Evolutionary conservation across 2,329 filamentous ascomycete species (phyloP).

Genomic region (Macrophomina pseudophaseolina): DNA sequence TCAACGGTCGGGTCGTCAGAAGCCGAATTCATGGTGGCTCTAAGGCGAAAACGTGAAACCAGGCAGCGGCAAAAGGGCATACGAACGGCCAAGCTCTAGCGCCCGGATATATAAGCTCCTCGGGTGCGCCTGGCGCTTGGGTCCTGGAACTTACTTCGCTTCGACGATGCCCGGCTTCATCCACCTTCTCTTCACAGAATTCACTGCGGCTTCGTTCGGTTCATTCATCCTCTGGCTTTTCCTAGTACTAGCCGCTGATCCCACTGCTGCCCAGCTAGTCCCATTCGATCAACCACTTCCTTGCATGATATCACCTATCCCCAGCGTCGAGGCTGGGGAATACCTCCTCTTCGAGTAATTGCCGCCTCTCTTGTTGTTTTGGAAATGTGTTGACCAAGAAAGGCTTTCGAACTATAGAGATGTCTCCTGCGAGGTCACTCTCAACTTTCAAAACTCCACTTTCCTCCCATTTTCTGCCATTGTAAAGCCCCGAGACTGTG

Average conservation of each 20-base stretch:
- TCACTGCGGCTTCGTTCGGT: background rate
- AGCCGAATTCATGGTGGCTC: background rate
- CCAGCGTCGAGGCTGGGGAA: background rate
- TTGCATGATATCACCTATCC: background rate
- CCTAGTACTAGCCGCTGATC: background rate
- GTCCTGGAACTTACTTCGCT: background rate
- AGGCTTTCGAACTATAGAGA: background rate
- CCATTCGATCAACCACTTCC: background rate
- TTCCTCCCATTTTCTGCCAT: background rate
- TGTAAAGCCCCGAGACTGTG: background rate
- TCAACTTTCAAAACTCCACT: background rate
- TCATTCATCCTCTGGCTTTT: background rate
- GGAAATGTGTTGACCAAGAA: too few species aligned
- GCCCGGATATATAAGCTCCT: slow-evolving; percentile 3
- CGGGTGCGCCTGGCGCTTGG: background rate
- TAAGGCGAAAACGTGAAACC: background rate
- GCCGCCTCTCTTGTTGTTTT: too few species aligned
- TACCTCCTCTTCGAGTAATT: background rate
- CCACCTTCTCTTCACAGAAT: background rate
- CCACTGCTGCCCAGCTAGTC: background rate
- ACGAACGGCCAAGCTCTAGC: background rate
- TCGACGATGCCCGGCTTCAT: background rate
- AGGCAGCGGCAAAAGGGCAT: background rate
- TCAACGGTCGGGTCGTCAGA: background rate
- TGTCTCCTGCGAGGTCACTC: background rate